These are phyloP conservation scores for Phytophthora rubi DNA, from an alignment of 352 stramenopile species.

Conservation along the genomic window DNA sequence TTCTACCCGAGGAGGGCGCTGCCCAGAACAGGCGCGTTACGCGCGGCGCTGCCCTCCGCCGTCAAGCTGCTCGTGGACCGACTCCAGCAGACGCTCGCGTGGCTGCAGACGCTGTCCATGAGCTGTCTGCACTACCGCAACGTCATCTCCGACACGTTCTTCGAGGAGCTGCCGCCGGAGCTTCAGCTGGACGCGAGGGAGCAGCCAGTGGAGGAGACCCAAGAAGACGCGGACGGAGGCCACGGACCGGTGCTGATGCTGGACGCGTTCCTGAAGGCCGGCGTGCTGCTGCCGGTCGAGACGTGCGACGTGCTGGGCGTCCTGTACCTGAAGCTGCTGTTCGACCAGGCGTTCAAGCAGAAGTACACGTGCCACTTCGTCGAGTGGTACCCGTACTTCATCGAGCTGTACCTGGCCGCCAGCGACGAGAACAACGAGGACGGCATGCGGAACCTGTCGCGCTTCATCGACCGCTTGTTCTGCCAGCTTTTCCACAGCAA, in stretches of 20 bases:
- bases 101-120: conserved; percentile 76
- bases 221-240: conserved; percentile 23
- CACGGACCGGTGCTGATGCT: conserved; percentile 46
- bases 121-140: conserved; percentile 76
- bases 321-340: conserved; percentile 82
- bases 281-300: conserved; percentile 73
- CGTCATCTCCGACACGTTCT: conserved; percentile 62
- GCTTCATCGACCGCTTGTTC: conserved; percentile 86
- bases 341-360: conserved; percentile 84
- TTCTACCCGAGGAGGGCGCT: conserved; percentile 42
- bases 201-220: conserved; percentile 17
- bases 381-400: conserved; percentile 82
- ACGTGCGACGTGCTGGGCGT: conserved; percentile 81
- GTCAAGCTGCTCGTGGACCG: conserved; percentile 66
- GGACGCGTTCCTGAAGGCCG: conserved; percentile 76
- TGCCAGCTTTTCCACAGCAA: conserved; percentile 88
- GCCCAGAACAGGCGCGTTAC: conserved; percentile 51
- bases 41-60: conserved; percentile 45
- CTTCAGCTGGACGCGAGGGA: conserved; percentile 45
- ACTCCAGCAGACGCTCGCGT: conserved; percentile 62
- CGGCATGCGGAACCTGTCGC: conserved; percentile 75
- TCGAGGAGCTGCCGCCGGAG: conserved; percentile 59
- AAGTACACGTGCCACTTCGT: conserved; percentile 85
- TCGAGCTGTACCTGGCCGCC: conserved; percentile 68
- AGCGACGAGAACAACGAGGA: conserved; percentile 80